phyloP scores from a whole-genome alignment of 2,329 filamentous ascomycete genomes.

The Chaetomium sp. region DNA sequence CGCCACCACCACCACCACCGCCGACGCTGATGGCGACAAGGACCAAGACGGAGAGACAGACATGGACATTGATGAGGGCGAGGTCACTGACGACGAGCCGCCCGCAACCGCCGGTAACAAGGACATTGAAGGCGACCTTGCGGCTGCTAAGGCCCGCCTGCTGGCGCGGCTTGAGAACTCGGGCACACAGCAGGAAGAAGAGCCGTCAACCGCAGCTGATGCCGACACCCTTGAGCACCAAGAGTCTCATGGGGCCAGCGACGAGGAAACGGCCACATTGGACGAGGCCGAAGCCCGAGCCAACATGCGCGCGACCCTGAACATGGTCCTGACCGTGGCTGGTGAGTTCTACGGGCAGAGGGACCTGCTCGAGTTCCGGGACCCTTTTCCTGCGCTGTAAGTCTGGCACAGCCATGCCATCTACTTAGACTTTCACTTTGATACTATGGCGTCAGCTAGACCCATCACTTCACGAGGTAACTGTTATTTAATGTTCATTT shows the following conservation, averaged over 20 bases:
- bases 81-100: slow-evolving; percentile 41
- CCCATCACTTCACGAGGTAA: not conserved
- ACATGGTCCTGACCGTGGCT: slow-evolving; percentile 87
- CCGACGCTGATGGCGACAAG: not conserved
- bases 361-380: slow-evolving; percentile 77
- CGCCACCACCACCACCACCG: not conserved
- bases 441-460: not conserved
- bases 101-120: slow-evolving; percentile 30
- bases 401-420: not conserved
- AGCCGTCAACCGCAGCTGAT: slow-evolving; percentile 36
- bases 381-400: slow-evolving; percentile 57
- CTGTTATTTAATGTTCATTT: slow-evolving; percentile 1
- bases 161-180: slow-evolving; percentile 48
- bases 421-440: not conserved
- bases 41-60: slow-evolving; percentile 33
- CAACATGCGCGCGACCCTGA: slow-evolving; percentile 71
- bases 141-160: slow-evolving; percentile 52
- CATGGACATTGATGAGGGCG: slow-evolving; percentile 43
- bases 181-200: slow-evolving; percentile 18
- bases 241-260: not conserved
- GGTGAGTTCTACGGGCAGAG: slow-evolving; percentile 89
- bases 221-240: slow-evolving; percentile 35
- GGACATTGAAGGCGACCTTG: slow-evolving; percentile 45
- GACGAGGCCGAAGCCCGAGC: slow-evolving; percentile 44
- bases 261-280: slow-evolving; percentile 32